Percentiles rank a stretch among this genome's conserved stretches.
phyloP scores from a whole-genome alignment of 225 moss, liverwort and hornwort genomes.

The Rhytidiadelphus loreus region DNA sequence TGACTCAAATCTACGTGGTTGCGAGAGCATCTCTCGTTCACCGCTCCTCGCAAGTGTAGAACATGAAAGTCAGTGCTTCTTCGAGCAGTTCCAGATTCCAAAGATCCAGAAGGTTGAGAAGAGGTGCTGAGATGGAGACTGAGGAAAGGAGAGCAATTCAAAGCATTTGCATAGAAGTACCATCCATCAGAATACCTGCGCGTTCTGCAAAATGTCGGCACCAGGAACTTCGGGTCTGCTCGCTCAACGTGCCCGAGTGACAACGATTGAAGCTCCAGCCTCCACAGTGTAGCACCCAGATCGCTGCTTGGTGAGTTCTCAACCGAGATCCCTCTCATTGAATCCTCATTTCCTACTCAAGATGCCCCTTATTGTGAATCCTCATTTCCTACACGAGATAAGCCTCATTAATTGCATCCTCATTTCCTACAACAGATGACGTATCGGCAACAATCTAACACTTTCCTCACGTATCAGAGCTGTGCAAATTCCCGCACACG shows the following conservation, averaged over 20 bases:
- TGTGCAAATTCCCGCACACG: background rate
- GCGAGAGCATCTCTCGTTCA: background rate
- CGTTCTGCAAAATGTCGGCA: background rate
- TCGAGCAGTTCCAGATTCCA: background rate
- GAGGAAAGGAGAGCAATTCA: background rate
- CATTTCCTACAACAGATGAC: background rate
- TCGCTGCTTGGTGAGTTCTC: background rate
- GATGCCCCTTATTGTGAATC: background rate
- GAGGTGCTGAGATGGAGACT: background rate
- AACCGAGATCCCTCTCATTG: background rate
- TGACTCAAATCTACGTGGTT: background rate
- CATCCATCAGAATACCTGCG: background rate
- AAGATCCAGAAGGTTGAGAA: background rate
- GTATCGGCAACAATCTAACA: background rate
- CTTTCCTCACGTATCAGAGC: background rate
- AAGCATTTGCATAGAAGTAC: background rate
- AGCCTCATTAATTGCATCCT: background rate
- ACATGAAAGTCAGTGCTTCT: background rate
- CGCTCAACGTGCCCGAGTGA: background rate
- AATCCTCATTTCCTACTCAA: background rate
- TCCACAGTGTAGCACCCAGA: background rate
- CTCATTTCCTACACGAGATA: background rate
- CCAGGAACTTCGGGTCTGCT: background rate
- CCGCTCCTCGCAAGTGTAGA: background rate
- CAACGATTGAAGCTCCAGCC: background rate